Evolutionary conservation across 805 yeast genomes (phyloP).

Genomic region (Candida dajiaensis): DNA sequence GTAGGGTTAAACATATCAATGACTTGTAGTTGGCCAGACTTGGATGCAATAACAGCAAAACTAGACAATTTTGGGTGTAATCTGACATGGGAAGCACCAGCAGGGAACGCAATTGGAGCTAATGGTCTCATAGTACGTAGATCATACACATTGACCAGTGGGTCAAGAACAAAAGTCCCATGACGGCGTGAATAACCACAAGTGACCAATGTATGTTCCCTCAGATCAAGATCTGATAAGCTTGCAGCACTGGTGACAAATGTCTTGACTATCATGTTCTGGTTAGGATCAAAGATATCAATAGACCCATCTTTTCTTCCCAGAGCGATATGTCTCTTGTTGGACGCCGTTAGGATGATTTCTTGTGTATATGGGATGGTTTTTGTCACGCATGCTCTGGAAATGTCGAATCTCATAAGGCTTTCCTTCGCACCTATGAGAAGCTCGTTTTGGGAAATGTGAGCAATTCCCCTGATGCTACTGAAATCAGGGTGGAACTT

Average conservation of each 20-base stretch:
- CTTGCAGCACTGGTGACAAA: conserved; percentile 58
- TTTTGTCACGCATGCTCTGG: conserved; percentile 30
- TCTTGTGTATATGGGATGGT: conserved; percentile 37
- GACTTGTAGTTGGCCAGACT: conserved; percentile 77
- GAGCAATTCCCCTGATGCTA: conserved; percentile 27
- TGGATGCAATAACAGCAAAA: conserved; percentile 66
- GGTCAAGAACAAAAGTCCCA: conserved; percentile 58
- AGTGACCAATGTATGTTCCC: conserved; percentile 63
- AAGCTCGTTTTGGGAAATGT: conserved; percentile 35
- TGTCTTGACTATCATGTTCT: conserved; percentile 41
- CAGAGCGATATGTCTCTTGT: conserved; percentile 47
- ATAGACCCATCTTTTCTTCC: conserved; percentile 57
- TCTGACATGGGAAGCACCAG: conserved; percentile 80
- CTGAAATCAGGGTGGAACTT: conserved; percentile 27
- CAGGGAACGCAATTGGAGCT: conserved; percentile 81
- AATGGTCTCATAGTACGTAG: conserved; percentile 62
- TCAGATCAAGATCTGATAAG: conserved; percentile 57
- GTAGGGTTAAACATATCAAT: conserved; percentile 81
- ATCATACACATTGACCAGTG: conserved; percentile 79
- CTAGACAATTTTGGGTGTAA: conserved; percentile 85
- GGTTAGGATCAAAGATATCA: conserved; percentile 56
- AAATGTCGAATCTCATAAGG: conserved; percentile 38
- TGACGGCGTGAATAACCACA: conserved; percentile 74
- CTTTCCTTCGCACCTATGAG: conserved; percentile 39
- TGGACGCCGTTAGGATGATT: conserved; percentile 42